Percentiles rank a stretch among this genome's conserved stretches.
These are phyloP conservation scores for Pistacia vera DNA, from an alignment of 345 rosid genomes.

Conservation along the genomic window DNA sequence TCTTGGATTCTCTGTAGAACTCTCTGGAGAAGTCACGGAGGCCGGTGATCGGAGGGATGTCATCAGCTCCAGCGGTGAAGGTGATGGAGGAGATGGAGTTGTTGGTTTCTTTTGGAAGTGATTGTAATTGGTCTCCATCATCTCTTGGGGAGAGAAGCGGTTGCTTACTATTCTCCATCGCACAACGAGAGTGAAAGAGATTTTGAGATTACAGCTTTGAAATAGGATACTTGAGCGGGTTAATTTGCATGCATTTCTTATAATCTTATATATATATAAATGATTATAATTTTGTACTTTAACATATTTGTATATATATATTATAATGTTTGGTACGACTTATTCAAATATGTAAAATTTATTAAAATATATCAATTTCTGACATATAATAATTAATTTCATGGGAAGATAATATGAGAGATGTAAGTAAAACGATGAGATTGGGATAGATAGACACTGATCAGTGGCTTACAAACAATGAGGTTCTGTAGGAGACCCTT, in stretches of 20 bases:
- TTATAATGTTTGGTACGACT: no score
- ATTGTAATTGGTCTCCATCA: conserved; percentile 20
- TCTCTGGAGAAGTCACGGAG: conserved; percentile 51
- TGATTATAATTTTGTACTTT: no score
- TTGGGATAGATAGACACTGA: no score
- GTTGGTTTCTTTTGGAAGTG: not conserved
- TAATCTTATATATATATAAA: no score
- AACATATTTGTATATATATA: no score
- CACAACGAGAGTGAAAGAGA: not conserved
- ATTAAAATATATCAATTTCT: no score
- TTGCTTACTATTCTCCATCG: conserved; percentile 37
- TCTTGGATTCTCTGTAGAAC: conserved; percentile 56
- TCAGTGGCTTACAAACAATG: no score
- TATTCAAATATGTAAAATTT: no score
- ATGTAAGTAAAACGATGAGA: no score
- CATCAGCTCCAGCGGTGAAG: conserved; percentile 47
- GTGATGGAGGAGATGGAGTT: conserved; percentile 28
- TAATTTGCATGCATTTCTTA: not conserved
- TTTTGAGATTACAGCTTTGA: not conserved
- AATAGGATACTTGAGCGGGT: not conserved
- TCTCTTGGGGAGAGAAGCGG: conserved; percentile 39
- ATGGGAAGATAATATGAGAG: no score
- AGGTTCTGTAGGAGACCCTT: no score
- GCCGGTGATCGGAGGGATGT: conserved; percentile 64
- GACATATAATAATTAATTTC: no score